Evolutionary conservation across 2,329 filamentous ascomycete species (phyloP), one percentile per base, ranked within the genome.

Genomic region (Zymoseptoria crescenta): DNA sequence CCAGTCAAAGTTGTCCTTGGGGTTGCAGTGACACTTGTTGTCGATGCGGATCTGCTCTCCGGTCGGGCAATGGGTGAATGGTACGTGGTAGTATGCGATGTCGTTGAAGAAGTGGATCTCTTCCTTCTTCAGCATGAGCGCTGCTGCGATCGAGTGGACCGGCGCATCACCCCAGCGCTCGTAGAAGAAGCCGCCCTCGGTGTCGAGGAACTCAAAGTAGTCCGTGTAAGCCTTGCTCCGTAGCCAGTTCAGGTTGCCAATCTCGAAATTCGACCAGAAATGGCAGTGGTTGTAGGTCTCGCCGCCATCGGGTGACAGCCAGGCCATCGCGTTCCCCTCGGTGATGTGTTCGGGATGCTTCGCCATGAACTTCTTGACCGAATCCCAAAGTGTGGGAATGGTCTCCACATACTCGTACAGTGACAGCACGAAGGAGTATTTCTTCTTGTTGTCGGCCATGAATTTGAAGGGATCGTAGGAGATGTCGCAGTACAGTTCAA

Each of bases 251-350:
- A 99, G 82, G 76, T 88, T 95, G 65, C 93, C 94, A 67, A 99
- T 87, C 75, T 99, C 94, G 68, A 99, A 99, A 80, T 99, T 99
- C 71, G 93, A 97, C 94, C 94, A 99, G 74, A 99, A 96, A 75
- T 99, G 94, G 79, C 94, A 99, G 74, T 92, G 86, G 79, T 97
- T 99, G 80, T 97, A 99, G 6, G 84, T 91, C 61, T 94, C 86
- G 61, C 95, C 94, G 56, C 84, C 86, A 68, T 99, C 92, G 68
- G 96, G 91, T 72, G 90, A 96, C 69, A 99, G 78, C 77, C 96
- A 97, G 4, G 80, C 83, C 87, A 99, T 88, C 1, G 88, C 89
- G 78, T 99, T 99, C 68, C 84, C 87, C 68, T 88, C 78, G 13
- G 81, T 83, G 72, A 99, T 84, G 74, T 99, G 89, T 77, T 99